Base-by-base conservation (phyloP, 345 rosid genomes). In the Melaleuca quinquenervia region DNA sequence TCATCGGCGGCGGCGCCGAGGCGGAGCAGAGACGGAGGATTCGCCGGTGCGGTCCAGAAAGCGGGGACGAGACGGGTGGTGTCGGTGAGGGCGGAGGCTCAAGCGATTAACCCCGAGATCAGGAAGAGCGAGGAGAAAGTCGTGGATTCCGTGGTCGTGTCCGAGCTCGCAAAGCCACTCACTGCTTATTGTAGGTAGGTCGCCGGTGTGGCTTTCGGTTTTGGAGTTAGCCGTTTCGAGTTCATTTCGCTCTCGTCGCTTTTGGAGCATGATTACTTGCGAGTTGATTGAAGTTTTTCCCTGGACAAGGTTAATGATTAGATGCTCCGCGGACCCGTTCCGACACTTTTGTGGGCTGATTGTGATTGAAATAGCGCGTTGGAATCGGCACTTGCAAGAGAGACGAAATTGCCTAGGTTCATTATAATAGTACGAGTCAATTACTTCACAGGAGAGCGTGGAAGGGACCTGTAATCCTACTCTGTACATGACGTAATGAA, bases 81-180 rank as follows among this genome's bases (percentile, higher is more conserved):
- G 84, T 90, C 87, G 87, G 97, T 93, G 88, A 94, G 93, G 89
- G 98, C 97, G 51, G 95, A 94, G 90, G 96, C 87, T 2, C 91
- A 87, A 45, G 91, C 91, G 36, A 95, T 97, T 51, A 97, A 97
- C 85, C 95, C 94, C 1, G 95, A 91, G 58, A 91, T 96, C 84
- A 93, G 98, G 87, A 97, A 95, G 94, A 87, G 82, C n/a, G 99
- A 96, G 74, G 97, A 91, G 27, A 97, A 96, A 82, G 99, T 97
- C 11, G 99, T 95, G 83, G 98, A 95, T 88, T 85, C 99, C 6
- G 95, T 95, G 15, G 86, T 92, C 1, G 93, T 94, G 84, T 89
- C 95, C 24, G 98, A 96, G 86, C 98, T 97, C 84, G 87, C 98
- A 76, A 95, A 94, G 90, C 93, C 94, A 70, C 94, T 95, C 84